Conservation (phyloP, 805 yeast genomes). For the Wickerhamiella vanderwaltii region DNA sequence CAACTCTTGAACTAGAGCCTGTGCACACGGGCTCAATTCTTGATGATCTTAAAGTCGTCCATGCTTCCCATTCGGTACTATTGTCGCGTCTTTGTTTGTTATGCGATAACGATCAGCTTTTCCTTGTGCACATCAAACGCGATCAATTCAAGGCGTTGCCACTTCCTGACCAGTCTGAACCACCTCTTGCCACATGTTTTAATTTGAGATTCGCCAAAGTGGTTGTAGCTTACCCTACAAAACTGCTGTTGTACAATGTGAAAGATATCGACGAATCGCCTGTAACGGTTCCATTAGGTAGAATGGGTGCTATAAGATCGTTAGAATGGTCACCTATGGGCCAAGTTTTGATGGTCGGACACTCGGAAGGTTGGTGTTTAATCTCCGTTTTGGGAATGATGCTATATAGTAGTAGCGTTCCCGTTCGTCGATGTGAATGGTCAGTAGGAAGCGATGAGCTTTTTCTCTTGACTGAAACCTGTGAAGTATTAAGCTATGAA, state of each 20-base stretch:
- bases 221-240: conserved; percentile 31
- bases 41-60: background rate
- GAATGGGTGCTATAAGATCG: conserved; percentile 23
- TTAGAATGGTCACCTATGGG: conserved; percentile 32
- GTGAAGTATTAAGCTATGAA: conserved; percentile 7
- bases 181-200: conserved; percentile 25
- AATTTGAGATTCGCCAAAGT: conserved; percentile 34
- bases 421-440: conserved; percentile 27
- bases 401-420: conserved; percentile 28
- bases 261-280: conserved; percentile 18
- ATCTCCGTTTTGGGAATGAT: conserved; percentile 38
- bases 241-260: conserved; percentile 31
- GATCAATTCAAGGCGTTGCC: conserved; percentile 4
- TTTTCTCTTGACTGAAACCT: conserved; percentile 23
- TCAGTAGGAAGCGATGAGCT: conserved; percentile 29
- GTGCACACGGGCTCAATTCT: conserved; percentile 4
- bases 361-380: conserved; percentile 37
- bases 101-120: conserved; percentile 4
- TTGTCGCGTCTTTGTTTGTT: conserved; percentile 6
- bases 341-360: conserved; percentile 25
- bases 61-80: conserved; percentile 8
- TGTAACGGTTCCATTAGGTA: conserved; percentile 25
- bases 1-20: conserved; percentile 2
- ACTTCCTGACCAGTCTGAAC: background rate
- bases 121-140: conserved; percentile 7